Base-by-base conservation (phyloP, 495 filamentous ascomycete genomes). In the Bombardia bombarda region DNA sequence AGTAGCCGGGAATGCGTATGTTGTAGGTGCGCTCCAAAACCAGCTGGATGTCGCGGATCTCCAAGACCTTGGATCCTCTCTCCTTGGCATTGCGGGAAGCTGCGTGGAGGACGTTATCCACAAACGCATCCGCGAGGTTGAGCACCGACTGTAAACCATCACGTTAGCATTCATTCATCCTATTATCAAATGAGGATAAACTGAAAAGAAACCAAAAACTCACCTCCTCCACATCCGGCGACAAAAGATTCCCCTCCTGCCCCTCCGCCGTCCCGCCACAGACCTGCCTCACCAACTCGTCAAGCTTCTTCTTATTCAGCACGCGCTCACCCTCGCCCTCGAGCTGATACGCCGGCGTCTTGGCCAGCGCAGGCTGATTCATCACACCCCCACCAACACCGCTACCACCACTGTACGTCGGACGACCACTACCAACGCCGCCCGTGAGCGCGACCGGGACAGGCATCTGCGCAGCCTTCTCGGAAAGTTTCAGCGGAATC, bases 1-100 rank as follows among this genome's bases (percentile, higher is more conserved):
- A 80, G 64, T 93, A 96, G 25, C 92, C 92, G 0, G 92, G 94
- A 44, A 96, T 87, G 43, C 92, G 86, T 68, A 97, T 97, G 64
- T 97, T 96, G 77, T 93, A 96, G 60, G 88, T 90, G 43, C 93
- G 85, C 68, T 98, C 92, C 14, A 98, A 82, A 19, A 95, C 82
- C 24, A 96, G 82, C 66, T 96, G 92, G 38, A 98, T 77, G 59
- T 98, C 92, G 48, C 88, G 86, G 37, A 95, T 82, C 51, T 98
- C 92, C 7, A 98, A 81, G 0, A 80, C 78, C 43, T 86, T 84
- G 9, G 85, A 87, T n/a, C 83, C 82, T 20, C 92, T 84, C 33
- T 93, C 77, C 64, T 97, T 98, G 54, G 92, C 87, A 39, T 94
- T 80, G 49, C 84, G 84, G 66, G 92, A 98, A 22, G 92, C 88